A percentile compares a stretch with the other conserved stretches of the same genome.
Evolutionary conservation across 2,329 filamentous ascomycete genomes (phyloP).

Genomic region (Diaporthe vaccinii): DNA sequence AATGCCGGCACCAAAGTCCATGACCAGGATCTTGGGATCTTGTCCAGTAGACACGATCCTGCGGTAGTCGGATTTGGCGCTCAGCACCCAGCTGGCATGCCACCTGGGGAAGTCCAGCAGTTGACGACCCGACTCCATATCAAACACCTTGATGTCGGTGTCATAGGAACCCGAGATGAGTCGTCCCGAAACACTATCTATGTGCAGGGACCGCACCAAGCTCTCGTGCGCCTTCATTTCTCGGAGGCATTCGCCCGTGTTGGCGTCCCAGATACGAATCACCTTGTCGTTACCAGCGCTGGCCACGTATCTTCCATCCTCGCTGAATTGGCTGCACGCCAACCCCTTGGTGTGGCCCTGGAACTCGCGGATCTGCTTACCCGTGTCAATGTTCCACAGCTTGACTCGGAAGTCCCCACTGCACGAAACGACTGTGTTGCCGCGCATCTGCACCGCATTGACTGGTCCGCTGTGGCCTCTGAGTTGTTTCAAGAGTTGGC

Average conservation of each 20-base stretch:
- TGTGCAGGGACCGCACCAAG: conserved; percentile 89
- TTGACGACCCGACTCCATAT: conserved; percentile 83
- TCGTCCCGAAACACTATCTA: conserved; percentile 87
- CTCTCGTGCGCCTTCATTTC: conserved; percentile 87
- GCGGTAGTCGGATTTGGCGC: conserved; percentile 94
- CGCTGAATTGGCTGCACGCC: conserved; percentile 95
- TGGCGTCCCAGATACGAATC: conserved; percentile 96
- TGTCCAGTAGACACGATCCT: conserved; percentile 96
- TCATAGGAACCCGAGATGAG: conserved; percentile 96
- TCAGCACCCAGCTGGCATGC: conserved; percentile 97
- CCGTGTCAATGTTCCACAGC: conserved; percentile 94
- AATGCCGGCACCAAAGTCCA: conserved; percentile 85
- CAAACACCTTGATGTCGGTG: conserved; percentile 94
- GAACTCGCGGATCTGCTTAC: conserved; percentile 91
- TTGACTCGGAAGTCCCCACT: conserved; percentile 94
- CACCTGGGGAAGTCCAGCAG: conserved; percentile 91
- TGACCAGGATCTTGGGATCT: conserved; percentile 90
- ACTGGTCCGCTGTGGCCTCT: conserved; percentile 91
- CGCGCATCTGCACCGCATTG: conserved; percentile 95
- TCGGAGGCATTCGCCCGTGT: conserved; percentile 85
- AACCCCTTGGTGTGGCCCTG: conserved; percentile 91
- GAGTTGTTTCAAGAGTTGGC: conserved; percentile 81
- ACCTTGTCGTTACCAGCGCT: conserved; percentile 96
- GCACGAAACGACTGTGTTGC: conserved; percentile 92
- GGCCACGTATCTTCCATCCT: conserved; percentile 93